These are phyloP conservation scores for Ambrosia hybrid DNA, from an alignment of 140 eudicot species.

Conservation along the genomic window DNA sequence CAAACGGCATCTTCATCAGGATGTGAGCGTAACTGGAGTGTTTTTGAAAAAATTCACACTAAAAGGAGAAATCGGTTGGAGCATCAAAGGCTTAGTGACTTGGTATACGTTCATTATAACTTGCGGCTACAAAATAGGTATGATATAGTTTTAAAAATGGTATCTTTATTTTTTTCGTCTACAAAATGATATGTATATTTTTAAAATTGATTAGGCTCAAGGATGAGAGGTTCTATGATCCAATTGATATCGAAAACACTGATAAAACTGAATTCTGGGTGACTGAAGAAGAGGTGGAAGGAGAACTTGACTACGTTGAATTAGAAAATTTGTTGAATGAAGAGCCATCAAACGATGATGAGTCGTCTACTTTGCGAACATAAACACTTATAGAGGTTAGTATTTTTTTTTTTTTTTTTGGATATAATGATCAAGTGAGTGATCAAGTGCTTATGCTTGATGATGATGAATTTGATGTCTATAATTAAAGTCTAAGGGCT, in stretches of 20 bases:
- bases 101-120: not conserved
- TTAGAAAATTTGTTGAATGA: not conserved
- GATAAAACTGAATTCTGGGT: not conserved
- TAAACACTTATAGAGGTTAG: not conserved
- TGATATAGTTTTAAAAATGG: not conserved
- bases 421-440: not conserved
- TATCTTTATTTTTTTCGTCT: not conserved
- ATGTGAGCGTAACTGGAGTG: not conserved
- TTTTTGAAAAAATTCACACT: not conserved
- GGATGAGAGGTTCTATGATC: not conserved
- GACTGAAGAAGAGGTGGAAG: not conserved
- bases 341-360: not conserved
- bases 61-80: not conserved
- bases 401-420: not conserved
- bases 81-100: not conserved
- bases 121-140: slow-evolving; percentile 3
- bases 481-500: too few species aligned
- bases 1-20: slow-evolving; percentile 6
- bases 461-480: not conserved
- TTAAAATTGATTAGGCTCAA: not conserved
- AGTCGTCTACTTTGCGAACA: not conserved
- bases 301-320: not conserved
- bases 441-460: not conserved
- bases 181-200: not conserved
- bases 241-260: not conserved